phyloP scores from a whole-genome alignment of 148 eudicot genomes.

The Silene conica region DNA sequence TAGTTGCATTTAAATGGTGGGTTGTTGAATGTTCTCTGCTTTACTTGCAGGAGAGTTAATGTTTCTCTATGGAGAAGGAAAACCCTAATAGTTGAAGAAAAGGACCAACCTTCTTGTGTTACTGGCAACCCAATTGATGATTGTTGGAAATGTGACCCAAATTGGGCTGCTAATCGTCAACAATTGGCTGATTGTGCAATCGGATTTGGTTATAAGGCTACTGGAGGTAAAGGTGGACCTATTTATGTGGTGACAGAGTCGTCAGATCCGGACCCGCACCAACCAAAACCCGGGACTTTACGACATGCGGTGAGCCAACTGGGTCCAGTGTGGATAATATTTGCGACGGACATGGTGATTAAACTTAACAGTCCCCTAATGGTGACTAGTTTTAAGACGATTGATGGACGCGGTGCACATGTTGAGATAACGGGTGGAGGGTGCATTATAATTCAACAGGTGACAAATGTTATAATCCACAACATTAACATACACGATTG shows the following conservation, averaged over 20 bases:
- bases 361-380: conserved; percentile 47
- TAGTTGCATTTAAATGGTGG: conserved; percentile 5
- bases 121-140: conserved; percentile 90
- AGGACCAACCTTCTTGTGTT: conserved; percentile 39
- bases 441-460: conserved; percentile 58
- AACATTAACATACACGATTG: conserved; percentile 58
- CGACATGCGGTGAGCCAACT: conserved; percentile 64
- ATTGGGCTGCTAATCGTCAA: conserved; percentile 63
- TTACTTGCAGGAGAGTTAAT: conserved; percentile 63
- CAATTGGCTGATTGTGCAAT: conserved; percentile 75
- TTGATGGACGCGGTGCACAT: conserved; percentile 72
- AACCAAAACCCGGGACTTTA: conserved; percentile 65
- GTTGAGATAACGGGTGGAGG: conserved; percentile 67
- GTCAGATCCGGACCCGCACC: conserved; percentile 51
- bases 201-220: conserved; percentile 64
- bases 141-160: conserved; percentile 78
- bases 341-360: conserved; percentile 51
- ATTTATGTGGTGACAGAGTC: conserved; percentile 60
- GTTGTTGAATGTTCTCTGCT: conserved; percentile 26
- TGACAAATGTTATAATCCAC: conserved; percentile 64
- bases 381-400: conserved; percentile 58
- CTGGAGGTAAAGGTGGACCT: conserved; percentile 75
- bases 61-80: conserved; percentile 60
- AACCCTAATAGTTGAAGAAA: conserved; percentile 31
- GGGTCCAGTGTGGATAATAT: conserved; percentile 67